Evolutionary conservation across 371 early-diverging fungal genomes (phyloP), one percentile per base, ranked within the genome.

Genomic region (Rhizopus delemar): DNA sequence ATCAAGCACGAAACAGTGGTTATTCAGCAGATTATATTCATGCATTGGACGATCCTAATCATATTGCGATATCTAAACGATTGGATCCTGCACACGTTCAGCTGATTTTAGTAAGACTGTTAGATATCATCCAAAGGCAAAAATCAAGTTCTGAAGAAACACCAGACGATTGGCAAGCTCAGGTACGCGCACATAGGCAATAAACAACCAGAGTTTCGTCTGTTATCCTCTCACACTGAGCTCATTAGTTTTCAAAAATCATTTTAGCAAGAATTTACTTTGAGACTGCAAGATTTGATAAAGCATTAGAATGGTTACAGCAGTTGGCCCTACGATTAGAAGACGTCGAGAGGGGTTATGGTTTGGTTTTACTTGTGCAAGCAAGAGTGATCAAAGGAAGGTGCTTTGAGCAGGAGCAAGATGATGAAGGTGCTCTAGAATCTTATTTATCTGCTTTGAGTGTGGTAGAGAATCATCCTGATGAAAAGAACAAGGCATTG

Each of bases 371-470:
- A 38, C 56, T 83, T 12, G 69, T 77, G 1, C 79, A 77, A 51
- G 81, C 82, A 46, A 65, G 81, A 35, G 71, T 74, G 2, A 74
- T 85, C 53, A 85, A 83, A 60, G 87, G 83, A 15, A 43, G 78
- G 13, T 76, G 78, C 32, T 66, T 78, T n/a, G 90, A 88, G 56
- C 64, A 73, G 48, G 67, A 76, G 34, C 77, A 69, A 31, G 66
- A 81, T n/a, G 54, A 73, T 46, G 52, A 64, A 8, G 77, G 62
- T n/a, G 89, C 87, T 5, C 54, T 82, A 33, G 78, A 69, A 5
- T 68, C 73, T 2, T 89, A 89, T 53, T 78, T 83, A 11, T 65
- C 73, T 36, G 88, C 82, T 12, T 63, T 80, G 46, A 41, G 52
- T 22, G 73, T 80, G 3, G 71, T 79, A 7, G 71, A 74, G 8